These are phyloP conservation scores for Penicillium ucsense DNA, from an alignment of 495 filamentous ascomycete genomes.

Conservation along the genomic window DNA sequence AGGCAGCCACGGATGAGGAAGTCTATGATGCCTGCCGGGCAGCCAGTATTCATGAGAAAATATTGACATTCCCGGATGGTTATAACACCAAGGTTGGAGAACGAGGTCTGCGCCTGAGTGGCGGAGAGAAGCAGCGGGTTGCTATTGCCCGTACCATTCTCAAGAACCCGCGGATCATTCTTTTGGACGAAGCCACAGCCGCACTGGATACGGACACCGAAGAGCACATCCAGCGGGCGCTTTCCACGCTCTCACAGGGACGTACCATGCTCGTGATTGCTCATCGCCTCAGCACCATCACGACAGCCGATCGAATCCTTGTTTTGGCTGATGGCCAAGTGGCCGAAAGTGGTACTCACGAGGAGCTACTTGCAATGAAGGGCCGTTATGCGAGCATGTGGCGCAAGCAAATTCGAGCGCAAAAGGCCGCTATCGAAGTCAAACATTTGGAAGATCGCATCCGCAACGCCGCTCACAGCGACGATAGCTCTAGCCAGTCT, in stretches of 20 bases:
- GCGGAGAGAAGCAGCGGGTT: conserved; percentile 94
- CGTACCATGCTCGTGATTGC: conserved; percentile 81
- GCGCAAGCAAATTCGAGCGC: conserved; percentile 86
- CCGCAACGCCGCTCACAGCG: conserved; percentile 34
- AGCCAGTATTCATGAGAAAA: conserved; percentile 93
- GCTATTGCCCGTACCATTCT: conserved; percentile 95
- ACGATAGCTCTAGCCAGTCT: conserved; percentile 45
- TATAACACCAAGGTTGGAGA: conserved; percentile 93
- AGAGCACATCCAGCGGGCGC: conserved; percentile 84
- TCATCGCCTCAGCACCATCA: conserved; percentile 91
- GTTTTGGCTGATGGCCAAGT: conserved; percentile 82
- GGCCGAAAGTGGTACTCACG: conserved; percentile 76
- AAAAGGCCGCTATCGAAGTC: conserved; percentile 70
- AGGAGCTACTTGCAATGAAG: conserved; percentile 65
- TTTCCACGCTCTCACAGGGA: conserved; percentile 67
- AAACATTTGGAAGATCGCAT: conserved; percentile 42
- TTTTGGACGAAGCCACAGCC: conserved; percentile 93
- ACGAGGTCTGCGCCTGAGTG: conserved; percentile 82
- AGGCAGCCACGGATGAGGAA: conserved; percentile 72
- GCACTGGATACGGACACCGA: conserved; percentile 94
- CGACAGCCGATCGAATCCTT: conserved; percentile 86
- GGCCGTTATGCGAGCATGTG: conserved; percentile 90
- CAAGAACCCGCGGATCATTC: conserved; percentile 91
- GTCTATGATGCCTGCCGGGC: conserved; percentile 83
- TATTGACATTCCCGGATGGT: conserved; percentile 82